Evolutionary conservation across 495 filamentous ascomycete genomes (phyloP), one percentile per base, ranked within the genome.

Genomic region (Immersiella caudata): DNA sequence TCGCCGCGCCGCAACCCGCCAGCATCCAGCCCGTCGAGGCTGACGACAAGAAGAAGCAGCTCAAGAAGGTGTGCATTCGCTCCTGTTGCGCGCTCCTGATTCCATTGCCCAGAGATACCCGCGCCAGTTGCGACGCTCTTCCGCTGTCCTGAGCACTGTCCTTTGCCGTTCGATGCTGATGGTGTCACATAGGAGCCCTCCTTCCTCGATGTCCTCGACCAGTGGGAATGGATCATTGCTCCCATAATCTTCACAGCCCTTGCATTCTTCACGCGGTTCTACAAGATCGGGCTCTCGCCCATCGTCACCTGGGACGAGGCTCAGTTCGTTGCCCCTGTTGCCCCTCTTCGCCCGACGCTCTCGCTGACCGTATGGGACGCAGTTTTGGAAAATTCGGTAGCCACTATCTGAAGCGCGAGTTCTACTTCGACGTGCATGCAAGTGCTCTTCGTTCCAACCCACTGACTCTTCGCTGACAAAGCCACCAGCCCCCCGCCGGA

Each of bases 261-360:
- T 33, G 88, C 96, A 57, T 89, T 97, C 81, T 97, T 97, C 82
- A 99, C 96, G 59, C 89, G 95, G 66, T 83, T 97, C 81, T 98
- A 91, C 79, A 96, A 91, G 80, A 98, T 99, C 78, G 95, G 95
- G 61, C 84, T 94, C 65, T 98, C 95, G 60, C 86, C 91, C 67
- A 97, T 99, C 74, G 95, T 99, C 36, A 99, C 95, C 36, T 99
- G 95, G 95, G 95, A 99, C 80, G 93, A 97, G 86, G 93, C 93
- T 64, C 93, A 97, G 92, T 96, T 88, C 82, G 90, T 81, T 62
- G n/a, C 55, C 33, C 57, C 64, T 62, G 29, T 12, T n/a, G 16
- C 52, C 14, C 63, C 46, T 50, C 40, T 60, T 49, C n/a, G n/a
- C n/a, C 65, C 55, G 61, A 26, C 25, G 54, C 61, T 57, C 58